These are phyloP conservation scores for Sambucus nigra DNA, from an alignment of 129 eudicot genomes.

Conservation along the genomic window DNA sequence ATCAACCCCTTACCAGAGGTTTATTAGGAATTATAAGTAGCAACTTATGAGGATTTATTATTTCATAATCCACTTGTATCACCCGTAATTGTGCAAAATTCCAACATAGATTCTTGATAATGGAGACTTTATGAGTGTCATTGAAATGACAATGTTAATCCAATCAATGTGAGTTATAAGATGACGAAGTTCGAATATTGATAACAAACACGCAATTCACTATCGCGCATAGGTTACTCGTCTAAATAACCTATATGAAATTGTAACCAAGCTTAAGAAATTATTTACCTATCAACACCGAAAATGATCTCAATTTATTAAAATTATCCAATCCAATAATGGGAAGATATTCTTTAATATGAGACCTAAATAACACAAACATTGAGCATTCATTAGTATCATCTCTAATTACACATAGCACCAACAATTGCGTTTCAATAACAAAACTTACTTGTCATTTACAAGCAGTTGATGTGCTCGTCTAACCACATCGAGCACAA, in stretches of 20 bases:
- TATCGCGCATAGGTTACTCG: neutral
- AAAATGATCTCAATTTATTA: conserved; percentile 85
- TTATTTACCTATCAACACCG: conserved; percentile 74
- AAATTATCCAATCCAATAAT: conserved; percentile 84
- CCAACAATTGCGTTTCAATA: neutral
- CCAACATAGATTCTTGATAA: too few relatives aligned
- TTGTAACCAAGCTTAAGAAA: neutral
- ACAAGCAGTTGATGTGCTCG: conserved; percentile 76
- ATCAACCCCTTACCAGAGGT: too few relatives aligned
- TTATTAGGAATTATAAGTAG: too few relatives aligned
- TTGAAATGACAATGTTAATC: too few relatives aligned
- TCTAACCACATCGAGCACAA: conserved; percentile 85
- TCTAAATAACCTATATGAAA: neutral
- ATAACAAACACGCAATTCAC: neutral
- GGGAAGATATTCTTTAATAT: conserved; percentile 90
- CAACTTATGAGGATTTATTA: too few relatives aligned
- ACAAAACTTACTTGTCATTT: conserved; percentile 52
- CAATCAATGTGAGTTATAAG: too few relatives aligned
- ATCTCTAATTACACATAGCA: neutral
- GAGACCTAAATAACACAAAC: conserved; percentile 37
- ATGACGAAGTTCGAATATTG: neutral
- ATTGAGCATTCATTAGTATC: neutral
- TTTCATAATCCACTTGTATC: too few relatives aligned
- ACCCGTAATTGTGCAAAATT: too few relatives aligned
- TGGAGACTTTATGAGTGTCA: too few relatives aligned